Percentiles rank a stretch among this genome's conserved stretches.
These are phyloP conservation scores for Leptographium wingfieldii DNA, from an alignment of 2,329 filamentous ascomycete genomes.

Conservation along the genomic window DNA sequence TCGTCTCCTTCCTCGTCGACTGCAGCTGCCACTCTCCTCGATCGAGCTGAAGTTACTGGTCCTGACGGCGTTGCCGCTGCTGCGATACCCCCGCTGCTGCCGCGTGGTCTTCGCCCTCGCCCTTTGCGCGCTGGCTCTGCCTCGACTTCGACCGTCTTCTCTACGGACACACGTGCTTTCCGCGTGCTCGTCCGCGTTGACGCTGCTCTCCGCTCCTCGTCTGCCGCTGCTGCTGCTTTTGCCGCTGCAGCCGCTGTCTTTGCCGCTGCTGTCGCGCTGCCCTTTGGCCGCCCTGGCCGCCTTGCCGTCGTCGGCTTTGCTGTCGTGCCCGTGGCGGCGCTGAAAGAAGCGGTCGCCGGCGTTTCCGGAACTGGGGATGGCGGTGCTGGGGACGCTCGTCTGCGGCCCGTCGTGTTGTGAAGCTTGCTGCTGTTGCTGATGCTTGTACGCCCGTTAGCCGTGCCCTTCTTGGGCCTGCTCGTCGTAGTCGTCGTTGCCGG, in stretches of 20 bases:
- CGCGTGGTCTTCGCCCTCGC: constrained; percentile 18
- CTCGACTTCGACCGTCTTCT: neutral
- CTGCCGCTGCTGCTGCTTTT: neutral
- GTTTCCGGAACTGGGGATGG: neutral
- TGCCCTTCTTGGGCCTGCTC: neutral
- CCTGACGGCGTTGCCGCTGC: neutral
- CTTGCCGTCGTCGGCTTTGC: neutral
- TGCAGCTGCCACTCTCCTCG: constrained; percentile 11
- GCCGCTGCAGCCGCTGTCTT: neutral
- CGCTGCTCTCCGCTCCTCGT: neutral
- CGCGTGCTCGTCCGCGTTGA: neutral
- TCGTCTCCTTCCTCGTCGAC: neutral
- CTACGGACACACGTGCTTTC: neutral
- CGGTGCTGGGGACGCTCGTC: neutral
- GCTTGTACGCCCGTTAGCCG: neutral
- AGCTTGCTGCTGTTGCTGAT: neutral
- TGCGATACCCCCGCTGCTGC: neutral
- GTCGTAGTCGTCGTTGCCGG: neutral
- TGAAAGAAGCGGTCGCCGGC: no score
- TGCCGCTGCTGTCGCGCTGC: neutral
- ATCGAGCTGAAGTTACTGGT: constrained; percentile 1
- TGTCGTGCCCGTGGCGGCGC: neutral
- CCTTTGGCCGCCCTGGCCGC: neutral
- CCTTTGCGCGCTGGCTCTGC: constrained; percentile 22
- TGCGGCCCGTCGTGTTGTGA: constrained; percentile 18